Evolutionary conservation across 2,329 filamentous ascomycete genomes (phyloP).

Genomic region (Exophiala mesophila): DNA sequence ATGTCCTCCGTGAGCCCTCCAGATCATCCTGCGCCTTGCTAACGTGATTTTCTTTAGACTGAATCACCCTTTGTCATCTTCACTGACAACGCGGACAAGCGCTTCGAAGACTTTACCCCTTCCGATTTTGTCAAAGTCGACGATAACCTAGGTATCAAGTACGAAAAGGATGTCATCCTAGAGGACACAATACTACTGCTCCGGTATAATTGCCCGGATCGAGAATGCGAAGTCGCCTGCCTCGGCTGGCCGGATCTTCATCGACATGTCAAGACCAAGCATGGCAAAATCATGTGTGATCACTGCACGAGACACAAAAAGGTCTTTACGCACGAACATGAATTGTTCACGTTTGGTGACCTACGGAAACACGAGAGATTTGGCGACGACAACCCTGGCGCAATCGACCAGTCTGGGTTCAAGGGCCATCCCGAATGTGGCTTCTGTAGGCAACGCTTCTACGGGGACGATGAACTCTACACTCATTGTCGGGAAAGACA

Average conservation of each 20-base stretch:
- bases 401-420: slow-evolving; percentile 89
- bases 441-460: slow-evolving; percentile 89
- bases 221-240: slow-evolving; percentile 77
- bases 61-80: slow-evolving; percentile 72
- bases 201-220: slow-evolving; percentile 90
- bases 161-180: slow-evolving; percentile 81
- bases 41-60: slow-evolving; percentile 29
- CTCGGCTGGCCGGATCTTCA: slow-evolving; percentile 74
- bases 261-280: slow-evolving; percentile 72
- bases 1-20: slow-evolving; percentile 35
- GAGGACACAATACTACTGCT: slow-evolving; percentile 85
- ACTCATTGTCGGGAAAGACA: slow-evolving; percentile 90
- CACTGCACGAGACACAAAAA: slow-evolving; percentile 93
- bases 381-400: slow-evolving; percentile 86
- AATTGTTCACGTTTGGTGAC: slow-evolving; percentile 76
- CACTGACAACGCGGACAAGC: slow-evolving; percentile 75
- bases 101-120: slow-evolving; percentile 75
- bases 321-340: slow-evolving; percentile 96
- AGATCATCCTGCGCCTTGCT: background rate
- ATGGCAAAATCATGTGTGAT: slow-evolving; percentile 71
- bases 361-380: slow-evolving; percentile 82
- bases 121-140: slow-evolving; percentile 72
- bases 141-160: slow-evolving; percentile 83
- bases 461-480: slow-evolving; percentile 92
- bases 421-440: slow-evolving; percentile 91